Evolutionary conservation across 2,329 filamentous ascomycete species (phyloP), one percentile per base, ranked within the genome.

Genomic region (Talaromyces pinophilus): DNA sequence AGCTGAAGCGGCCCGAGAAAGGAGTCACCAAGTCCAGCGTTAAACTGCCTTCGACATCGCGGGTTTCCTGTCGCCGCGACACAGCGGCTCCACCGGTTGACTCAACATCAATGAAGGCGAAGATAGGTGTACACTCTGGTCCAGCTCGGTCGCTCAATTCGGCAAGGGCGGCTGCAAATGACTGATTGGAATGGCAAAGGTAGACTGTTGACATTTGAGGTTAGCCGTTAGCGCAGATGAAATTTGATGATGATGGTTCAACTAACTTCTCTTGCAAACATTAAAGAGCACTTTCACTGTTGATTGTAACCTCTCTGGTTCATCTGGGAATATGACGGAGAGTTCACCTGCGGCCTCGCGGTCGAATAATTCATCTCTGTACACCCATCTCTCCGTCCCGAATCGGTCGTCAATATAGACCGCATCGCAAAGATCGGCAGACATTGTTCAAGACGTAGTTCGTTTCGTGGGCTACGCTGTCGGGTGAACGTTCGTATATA

Each of bases 41-140:
- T 54, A 59, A 63, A 48, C 62, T 74, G n/a, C 69, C 70, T 72
- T 71, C 76, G 17, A 73, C 76, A 22, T 71, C 70, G 28, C 72
- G 74, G 63, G 70, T 72, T 46, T 72, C 72, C 67, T 74, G 74
- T 40, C 75, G 73, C 61, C 74, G 72, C 48, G 72, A 67, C 67
- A 75, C 59, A 67, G 74, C 72, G 70, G 78, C 72, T 73, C 81
- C 74, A 76, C 80, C 71, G 71, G 68, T 69, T 15, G 77, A 79
- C 19, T 81, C 81, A 42, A 86, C 80, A 72, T 86, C 84, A 70
- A 86, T 80, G 54, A 87, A 81, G 22, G 85, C 84, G 60, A 87
- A 81, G 5, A 84, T 83, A n/a, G 85, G 85, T 60, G 80, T 82
- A 70, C 81, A 81, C 61, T 84, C 80, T 64, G 72, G 74, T 44